Evolutionary conservation across 495 filamentous ascomycete genomes (phyloP).

Genomic region (Aspergillus steynii): DNA sequence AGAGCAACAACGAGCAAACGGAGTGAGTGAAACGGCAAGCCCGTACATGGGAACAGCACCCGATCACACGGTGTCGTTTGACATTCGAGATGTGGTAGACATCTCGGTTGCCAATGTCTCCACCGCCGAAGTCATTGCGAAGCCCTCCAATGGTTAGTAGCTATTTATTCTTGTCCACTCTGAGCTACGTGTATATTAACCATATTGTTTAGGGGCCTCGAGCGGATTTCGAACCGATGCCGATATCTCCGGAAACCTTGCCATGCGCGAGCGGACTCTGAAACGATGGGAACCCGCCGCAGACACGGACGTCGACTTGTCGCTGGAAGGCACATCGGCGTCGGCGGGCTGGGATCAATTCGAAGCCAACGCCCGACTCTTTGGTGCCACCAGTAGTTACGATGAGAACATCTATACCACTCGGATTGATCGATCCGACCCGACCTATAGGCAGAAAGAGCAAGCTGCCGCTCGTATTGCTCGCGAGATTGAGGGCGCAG

Average conservation of each 20-base stretch:
- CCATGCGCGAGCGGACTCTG: slow-evolving; percentile 70
- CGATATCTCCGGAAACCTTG: slow-evolving; percentile 77
- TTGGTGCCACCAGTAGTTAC: slow-evolving; percentile 83
- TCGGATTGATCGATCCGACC: slow-evolving; percentile 76
- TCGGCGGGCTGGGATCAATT: slow-evolving; percentile 87
- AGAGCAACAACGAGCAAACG: slow-evolving; percentile 56
- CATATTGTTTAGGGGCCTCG: slow-evolving; percentile 39
- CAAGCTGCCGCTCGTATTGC: slow-evolving; percentile 81
- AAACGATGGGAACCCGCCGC: slow-evolving; percentile 78
- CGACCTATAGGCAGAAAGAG: slow-evolving; percentile 72
- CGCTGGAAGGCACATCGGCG: slow-evolving; percentile 59
- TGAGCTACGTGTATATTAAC: slow-evolving; percentile 11
- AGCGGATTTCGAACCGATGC: slow-evolving; percentile 79
- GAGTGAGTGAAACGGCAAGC: slow-evolving; percentile 46
- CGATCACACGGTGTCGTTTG: slow-evolving; percentile 75
- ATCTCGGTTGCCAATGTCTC: slow-evolving; percentile 59
- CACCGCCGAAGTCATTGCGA: slow-evolving; percentile 49
- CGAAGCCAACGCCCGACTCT: slow-evolving; percentile 80
- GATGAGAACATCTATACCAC: slow-evolving; percentile 96
- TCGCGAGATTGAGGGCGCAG: slow-evolving; percentile 79
- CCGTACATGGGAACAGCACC: slow-evolving; percentile 62
- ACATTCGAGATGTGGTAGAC: slow-evolving; percentile 73
- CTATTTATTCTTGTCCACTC: slow-evolving; percentile 3
- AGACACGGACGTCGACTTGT: slow-evolving; percentile 62
- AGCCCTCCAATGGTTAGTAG: slow-evolving; percentile 68